These are phyloP conservation scores for Plasmodium knowlesi DNA, from an alignment of 169 alveolate species.

Conservation along the genomic window DNA sequence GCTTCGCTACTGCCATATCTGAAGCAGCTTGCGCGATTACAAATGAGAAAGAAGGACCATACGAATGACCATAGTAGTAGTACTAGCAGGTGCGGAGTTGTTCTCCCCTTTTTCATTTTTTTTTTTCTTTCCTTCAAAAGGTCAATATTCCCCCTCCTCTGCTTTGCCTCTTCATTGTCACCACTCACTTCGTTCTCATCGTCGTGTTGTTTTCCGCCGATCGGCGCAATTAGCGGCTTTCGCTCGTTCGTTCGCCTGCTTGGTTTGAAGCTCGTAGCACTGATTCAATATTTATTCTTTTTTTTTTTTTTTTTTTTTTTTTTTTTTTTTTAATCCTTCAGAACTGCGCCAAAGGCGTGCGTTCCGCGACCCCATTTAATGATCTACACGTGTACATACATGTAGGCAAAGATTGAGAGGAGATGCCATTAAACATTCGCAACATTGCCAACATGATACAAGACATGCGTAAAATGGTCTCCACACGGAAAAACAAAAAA, in stretches of 20 bases:
- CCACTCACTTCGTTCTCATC: neutral
- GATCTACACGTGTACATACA: conserved; percentile 17
- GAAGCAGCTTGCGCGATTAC: conserved; percentile 13
- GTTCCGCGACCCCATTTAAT: neutral
- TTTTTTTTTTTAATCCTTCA: neutral
- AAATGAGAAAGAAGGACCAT: neutral
- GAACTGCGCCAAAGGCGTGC: neutral
- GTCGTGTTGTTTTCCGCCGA: neutral
- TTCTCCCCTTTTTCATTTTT: conserved; percentile 31
- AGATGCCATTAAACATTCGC: neutral
- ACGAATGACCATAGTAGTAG: neutral
- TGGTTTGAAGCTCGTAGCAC: neutral
- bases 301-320: neutral
- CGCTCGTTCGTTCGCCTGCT: neutral
- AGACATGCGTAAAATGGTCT: conserved; percentile 2
- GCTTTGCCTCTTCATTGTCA: neutral
- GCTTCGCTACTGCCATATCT: neutral
- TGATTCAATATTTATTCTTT: neutral
- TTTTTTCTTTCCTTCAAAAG: neutral
- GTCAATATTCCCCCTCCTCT: neutral
- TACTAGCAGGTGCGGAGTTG: neutral
- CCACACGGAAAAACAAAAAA: neutral
- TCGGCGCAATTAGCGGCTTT: neutral
- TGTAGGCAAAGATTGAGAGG: neutral
- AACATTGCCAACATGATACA: neutral